Base-by-base conservation (phyloP, 805 yeast species). In the Ogataea minuta region DNA sequence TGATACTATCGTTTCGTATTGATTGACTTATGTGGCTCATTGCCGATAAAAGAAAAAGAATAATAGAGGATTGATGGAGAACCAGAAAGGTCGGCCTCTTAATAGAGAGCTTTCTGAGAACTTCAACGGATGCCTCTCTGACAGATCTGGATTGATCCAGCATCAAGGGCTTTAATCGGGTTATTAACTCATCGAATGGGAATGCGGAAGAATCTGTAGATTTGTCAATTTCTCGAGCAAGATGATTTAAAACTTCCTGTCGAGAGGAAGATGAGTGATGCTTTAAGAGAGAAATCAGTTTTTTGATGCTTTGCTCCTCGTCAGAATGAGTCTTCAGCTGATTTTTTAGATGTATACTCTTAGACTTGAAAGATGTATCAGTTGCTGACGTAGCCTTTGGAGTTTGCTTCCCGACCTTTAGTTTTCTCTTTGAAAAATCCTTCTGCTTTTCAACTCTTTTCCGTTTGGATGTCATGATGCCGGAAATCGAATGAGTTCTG, bases 21-120 rank as follows among this genome's bases (percentile, higher is more conserved):
- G 77, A 79, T 1, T 88, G 80, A 21, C 74, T 74, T 28, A 93
- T 84, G 59, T 93, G 97, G 12, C 97, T 84, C 96, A 93, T 91
- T 3, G 96, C 95, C 36, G 91, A 82, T 50, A 84, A 84, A 12
- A 91, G 70, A 58, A 84, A 90, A 21, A 91, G 69, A n/a, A 84
- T 72, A 39, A 84, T 56, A 14, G 73, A 63, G 45, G 78, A 64
- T 53, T 79, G 66, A 66, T 84, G 87, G 17, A 84, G 59, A 40
- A 74, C 76, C 44, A 84, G 62, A 19, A 84, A 65, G 4, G 77
- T 76, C 0, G 75, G 71, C 49, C 78, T 81, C 17, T 62, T 61
- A 10, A 59, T 53, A 2, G 78, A 75, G 23, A 79, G 67, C 6
- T 70, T 69, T 3, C 63, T 60, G 4, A 82, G 61, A 9, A 83